phyloP scores from a whole-genome alignment of 2,329 filamentous ascomycete species.

The Trichoderma simmonsii region DNA sequence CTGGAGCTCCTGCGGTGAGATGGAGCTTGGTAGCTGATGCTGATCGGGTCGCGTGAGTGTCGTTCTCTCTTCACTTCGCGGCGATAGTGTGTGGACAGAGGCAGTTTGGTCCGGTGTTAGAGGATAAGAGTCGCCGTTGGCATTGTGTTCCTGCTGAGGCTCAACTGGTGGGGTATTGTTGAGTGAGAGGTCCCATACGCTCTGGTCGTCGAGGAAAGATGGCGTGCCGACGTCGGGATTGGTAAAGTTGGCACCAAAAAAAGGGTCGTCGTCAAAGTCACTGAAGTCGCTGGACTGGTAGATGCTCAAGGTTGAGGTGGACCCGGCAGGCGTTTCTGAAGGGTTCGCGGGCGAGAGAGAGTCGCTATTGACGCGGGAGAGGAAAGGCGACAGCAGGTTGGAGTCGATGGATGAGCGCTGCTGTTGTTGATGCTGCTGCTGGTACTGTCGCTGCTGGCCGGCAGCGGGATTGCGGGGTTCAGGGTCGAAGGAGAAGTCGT shows the following conservation, averaged over 20 bases:
- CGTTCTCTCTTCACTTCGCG: constrained; percentile 34
- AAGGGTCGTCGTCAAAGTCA: constrained; percentile 48
- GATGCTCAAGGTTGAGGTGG: constrained; percentile 44
- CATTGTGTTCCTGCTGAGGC: constrained; percentile 16
- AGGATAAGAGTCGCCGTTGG: constrained; percentile 37
- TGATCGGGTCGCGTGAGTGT: constrained; percentile 25
- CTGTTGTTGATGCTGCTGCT: constrained; percentile 18
- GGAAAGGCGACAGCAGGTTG: constrained; percentile 42
- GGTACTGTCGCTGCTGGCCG: background rate
- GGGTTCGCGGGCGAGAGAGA: constrained; percentile 32
- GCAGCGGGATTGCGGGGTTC: constrained; percentile 33
- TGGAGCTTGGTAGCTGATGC: constrained; percentile 33
- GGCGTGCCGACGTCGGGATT: constrained; percentile 41
- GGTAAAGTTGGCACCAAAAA: constrained; percentile 50
- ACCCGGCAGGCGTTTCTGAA: constrained; percentile 49
- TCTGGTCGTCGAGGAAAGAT: constrained; percentile 43
- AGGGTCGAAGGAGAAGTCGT: constrained; percentile 30
- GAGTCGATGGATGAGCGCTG: constrained; percentile 34
- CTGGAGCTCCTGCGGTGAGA: constrained; percentile 43
- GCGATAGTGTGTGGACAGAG: constrained; percentile 45
- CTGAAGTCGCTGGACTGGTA: constrained; percentile 51
- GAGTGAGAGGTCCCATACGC: constrained; percentile 14
- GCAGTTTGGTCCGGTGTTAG: constrained; percentile 53
- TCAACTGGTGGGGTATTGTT: constrained; percentile 11
- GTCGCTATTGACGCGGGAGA: constrained; percentile 38